Base-by-base conservation (phyloP, 305 asterid species). In the Rubia peregrina region DNA sequence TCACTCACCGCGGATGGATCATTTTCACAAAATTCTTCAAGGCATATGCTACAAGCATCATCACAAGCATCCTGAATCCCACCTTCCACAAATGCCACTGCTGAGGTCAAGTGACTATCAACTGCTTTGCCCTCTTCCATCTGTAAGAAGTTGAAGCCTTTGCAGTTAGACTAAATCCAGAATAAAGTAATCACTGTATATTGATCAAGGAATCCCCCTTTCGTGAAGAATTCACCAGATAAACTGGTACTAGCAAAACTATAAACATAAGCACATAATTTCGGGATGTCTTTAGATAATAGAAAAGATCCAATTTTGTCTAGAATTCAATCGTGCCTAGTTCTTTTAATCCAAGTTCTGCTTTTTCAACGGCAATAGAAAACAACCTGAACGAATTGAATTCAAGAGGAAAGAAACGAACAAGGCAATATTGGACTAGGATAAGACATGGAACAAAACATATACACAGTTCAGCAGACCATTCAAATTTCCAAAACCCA, bases 21-120 rank as follows among this genome's bases (percentile, higher is more conserved):
- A 42, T 79, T 89, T 59, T 87, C 91, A 74, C 83, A 79, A 80
- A 92, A 92, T 12, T 70, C 86, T 79, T 92, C 98, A 26, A 92
- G 96, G 78, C 98, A 92, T 81, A 92, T 90, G 81, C 96, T 88
- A 85, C 98, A 92, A 80, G 96, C 76, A 80, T 89, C 96, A 80
- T 91, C 90, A 72, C 91, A 89, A 57, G 97, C 89, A 43, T 91
- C 96, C 75, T 89, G 98, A 67, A 92, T 80, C 77, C 95, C 98
- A 67, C 98, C 96, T 81, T 89, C 96, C 53, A 91, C 95, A 71
- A 89, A 89, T 49, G 98, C 96, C 6, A 89, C 92, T 19, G 96
- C 91, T 26, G 96, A 92, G 62, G 89, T 85, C 89, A 90, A 73
- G 69, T 76, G 87, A 79, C 63, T 84, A 76, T 88, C 93, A 41